Percentiles rank a stretch among this genome's conserved stretches.
Conservation (phyloP, 2,329 filamentous ascomycete species). For the Pseudogymnoascus pannorum region DNA sequence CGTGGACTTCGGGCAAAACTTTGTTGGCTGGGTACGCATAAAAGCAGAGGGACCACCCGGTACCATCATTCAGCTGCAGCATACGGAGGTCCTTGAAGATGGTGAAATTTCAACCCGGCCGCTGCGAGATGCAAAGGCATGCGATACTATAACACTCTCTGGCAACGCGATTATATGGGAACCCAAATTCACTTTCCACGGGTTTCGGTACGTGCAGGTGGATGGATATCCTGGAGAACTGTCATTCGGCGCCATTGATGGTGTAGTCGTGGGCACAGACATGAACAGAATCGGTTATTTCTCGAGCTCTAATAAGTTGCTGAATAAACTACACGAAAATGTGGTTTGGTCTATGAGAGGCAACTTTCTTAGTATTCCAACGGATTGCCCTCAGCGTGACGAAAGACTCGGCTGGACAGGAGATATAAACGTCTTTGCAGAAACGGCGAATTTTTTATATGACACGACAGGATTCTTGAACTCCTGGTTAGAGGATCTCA, state of each 20-base stretch:
- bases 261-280: constrained; percentile 34
- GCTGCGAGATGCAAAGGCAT: constrained; percentile 30
- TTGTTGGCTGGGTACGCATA: neutral
- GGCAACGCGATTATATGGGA: constrained; percentile 28
- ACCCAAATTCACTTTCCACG: constrained; percentile 41
- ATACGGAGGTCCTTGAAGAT: constrained; percentile 37
- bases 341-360: constrained; percentile 40
- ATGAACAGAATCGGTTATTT: constrained; percentile 27
- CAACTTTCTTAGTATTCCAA: constrained; percentile 51
- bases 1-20: constrained; percentile 1
- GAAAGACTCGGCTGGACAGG: constrained; percentile 49
- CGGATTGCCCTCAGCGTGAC: constrained; percentile 50
- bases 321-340: constrained; percentile 39
- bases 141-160: constrained; percentile 28
- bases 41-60: constrained; percentile 2
- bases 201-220: constrained; percentile 39
- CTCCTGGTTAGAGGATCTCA: constrained; percentile 43
- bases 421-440: constrained; percentile 38
- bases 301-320: constrained; percentile 22
- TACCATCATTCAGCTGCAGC: constrained; percentile 27
- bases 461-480: constrained; percentile 43
- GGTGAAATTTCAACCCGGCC: constrained; percentile 33
- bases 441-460: constrained; percentile 44
- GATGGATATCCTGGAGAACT: constrained; percentile 28
- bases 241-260: constrained; percentile 16